Percentiles rank a stretch among this genome's conserved stretches.
These are phyloP conservation scores for Phytophthora citricola DNA, from an alignment of 352 stramenopile species.

Conservation along the genomic window DNA sequence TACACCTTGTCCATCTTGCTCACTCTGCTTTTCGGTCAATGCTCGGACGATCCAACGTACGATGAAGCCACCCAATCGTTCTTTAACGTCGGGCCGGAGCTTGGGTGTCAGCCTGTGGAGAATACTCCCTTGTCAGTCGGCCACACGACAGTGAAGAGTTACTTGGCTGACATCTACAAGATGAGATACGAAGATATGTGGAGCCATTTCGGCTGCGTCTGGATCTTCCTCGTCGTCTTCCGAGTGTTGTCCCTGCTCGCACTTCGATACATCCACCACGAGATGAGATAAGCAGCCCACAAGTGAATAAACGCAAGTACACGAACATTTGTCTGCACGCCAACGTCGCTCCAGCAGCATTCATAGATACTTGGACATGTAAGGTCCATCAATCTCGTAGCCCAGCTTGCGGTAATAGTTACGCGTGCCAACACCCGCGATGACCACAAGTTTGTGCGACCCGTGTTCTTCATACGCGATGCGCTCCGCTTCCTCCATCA, in stretches of 20 bases:
- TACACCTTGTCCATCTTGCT: no score
- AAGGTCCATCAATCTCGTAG: slow-evolving; percentile 96
- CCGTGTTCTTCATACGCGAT: slow-evolving; percentile 96
- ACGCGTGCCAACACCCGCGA: slow-evolving; percentile 95
- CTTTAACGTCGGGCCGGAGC: background rate
- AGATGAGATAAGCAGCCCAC: slow-evolving; percentile 37
- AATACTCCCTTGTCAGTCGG: slow-evolving; percentile 31
- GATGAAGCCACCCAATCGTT: slow-evolving; percentile 6
- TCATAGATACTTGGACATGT: slow-evolving; percentile 96
- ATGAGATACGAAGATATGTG: slow-evolving; percentile 17
- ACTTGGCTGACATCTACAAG: slow-evolving; percentile 35
- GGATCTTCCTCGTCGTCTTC: slow-evolving; percentile 40
- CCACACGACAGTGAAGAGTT: slow-evolving; percentile 39
- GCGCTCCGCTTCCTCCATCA: slow-evolving; percentile 98
- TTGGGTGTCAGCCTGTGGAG: slow-evolving; percentile 41
- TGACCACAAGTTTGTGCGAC: slow-evolving; percentile 97
- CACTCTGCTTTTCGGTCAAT: slow-evolving; percentile 6
- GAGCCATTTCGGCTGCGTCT: slow-evolving; percentile 31
- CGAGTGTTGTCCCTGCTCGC: slow-evolving; percentile 38
- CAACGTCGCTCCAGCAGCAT: slow-evolving; percentile 10
- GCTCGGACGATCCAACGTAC: slow-evolving; percentile 26
- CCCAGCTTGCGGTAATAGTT: slow-evolving; percentile 98
- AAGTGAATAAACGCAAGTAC: slow-evolving; percentile 8
- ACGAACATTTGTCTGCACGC: slow-evolving; percentile 1
- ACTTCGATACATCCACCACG: slow-evolving; percentile 46